Percentiles rank a stretch among this genome's conserved stretches.
These are phyloP conservation scores for Hygrophila difformis DNA, from an alignment of 257 asterid species.

Conservation along the genomic window DNA sequence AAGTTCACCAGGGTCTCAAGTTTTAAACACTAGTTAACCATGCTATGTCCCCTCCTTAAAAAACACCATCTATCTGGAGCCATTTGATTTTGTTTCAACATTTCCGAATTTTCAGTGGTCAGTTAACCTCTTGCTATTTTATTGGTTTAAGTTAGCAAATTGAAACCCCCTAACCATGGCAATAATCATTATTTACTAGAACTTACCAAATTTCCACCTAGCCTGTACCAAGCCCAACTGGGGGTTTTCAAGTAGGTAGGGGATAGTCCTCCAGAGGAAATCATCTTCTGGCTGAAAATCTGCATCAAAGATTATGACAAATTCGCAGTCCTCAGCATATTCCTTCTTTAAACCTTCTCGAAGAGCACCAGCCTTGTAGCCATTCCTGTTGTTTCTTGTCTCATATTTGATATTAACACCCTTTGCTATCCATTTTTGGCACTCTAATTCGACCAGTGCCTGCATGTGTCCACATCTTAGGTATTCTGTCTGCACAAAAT, in stretches of 20 bases:
- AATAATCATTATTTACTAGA: background rate
- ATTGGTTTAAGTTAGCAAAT: background rate
- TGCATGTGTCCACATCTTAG: constrained; percentile 21
- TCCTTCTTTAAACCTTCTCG: constrained; percentile 71
- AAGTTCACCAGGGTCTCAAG: background rate
- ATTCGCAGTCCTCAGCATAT: constrained; percentile 75
- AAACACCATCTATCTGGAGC: no score
- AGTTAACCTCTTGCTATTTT: constrained; percentile 1
- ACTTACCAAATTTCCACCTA: constrained; percentile 91
- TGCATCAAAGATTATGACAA: constrained; percentile 80
- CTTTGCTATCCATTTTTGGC: constrained; percentile 52
- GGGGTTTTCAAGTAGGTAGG: constrained; percentile 68
- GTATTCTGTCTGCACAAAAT: constrained; percentile 5
- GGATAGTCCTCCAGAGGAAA: constrained; percentile 82
- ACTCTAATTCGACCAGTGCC: constrained; percentile 67
- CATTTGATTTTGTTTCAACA: constrained; percentile 3
- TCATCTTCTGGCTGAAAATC: constrained; percentile 91
- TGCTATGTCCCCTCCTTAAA: background rate
- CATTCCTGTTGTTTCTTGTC: constrained; percentile 85
- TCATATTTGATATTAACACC: constrained; percentile 75
- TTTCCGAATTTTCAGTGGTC: background rate
- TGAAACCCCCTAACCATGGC: background rate
- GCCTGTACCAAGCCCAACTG: constrained; percentile 92
- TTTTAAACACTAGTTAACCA: constrained; percentile 4
- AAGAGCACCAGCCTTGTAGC: constrained; percentile 93